These are phyloP conservation scores for Blechomonas ayalai DNA, from an alignment of 208 protist species.

Conservation along the genomic window DNA sequence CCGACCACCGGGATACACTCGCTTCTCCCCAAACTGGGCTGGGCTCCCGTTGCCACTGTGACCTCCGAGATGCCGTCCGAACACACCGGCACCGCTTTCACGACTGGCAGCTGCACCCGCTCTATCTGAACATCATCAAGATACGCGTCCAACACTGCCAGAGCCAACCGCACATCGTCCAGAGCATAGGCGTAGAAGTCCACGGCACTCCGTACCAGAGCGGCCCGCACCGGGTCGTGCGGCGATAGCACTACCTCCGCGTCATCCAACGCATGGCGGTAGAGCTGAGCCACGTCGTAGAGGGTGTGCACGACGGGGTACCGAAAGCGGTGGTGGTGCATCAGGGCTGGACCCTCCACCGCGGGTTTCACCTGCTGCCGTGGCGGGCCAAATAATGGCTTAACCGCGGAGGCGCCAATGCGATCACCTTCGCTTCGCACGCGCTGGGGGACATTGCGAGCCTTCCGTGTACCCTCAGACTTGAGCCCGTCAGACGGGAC, in stretches of 20 bases:
- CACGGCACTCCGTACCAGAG: constrained; percentile 67
- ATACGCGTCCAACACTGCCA: constrained; percentile 43
- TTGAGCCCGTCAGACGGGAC: too few species aligned
- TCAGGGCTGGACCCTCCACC: constrained; percentile 8
- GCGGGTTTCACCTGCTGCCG: background rate
- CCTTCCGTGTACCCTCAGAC: background rate
- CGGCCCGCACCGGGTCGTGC: constrained; percentile 80
- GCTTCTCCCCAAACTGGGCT: constrained; percentile 2
- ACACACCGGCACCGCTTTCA: constrained; percentile 3
- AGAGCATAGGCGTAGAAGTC: constrained; percentile 38
- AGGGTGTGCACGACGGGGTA: constrained; percentile 51
- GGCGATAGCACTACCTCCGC: constrained; percentile 62
- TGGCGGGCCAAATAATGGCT: background rate
- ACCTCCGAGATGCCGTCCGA: background rate
- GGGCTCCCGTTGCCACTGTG: background rate
- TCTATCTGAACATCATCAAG: constrained; percentile 64
- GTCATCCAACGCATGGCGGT: constrained; percentile 45
- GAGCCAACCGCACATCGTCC: constrained; percentile 14
- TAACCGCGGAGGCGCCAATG: constrained; percentile 11
- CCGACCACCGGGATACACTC: too few species aligned
- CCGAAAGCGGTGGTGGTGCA: constrained; percentile 56
- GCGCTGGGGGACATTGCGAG: background rate
- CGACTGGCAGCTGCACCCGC: constrained; percentile 29
- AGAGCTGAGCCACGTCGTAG: constrained; percentile 58
- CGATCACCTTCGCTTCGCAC: background rate